Evolutionary conservation across 179 eudicot species (phyloP).

Genomic region (Beta corolliflora): DNA sequence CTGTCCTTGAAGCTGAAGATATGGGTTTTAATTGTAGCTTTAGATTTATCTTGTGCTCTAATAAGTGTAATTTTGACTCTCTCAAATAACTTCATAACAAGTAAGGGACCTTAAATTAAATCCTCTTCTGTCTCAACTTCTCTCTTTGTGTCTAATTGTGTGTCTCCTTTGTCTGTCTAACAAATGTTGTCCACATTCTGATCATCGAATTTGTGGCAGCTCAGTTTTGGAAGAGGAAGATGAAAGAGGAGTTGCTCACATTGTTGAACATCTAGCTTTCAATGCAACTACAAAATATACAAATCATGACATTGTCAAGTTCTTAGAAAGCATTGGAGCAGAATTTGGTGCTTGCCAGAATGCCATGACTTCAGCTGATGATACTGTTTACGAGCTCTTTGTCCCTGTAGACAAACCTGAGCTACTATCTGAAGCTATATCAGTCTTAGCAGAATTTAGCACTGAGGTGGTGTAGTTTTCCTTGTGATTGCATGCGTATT

Average conservation of each 20-base stretch:
- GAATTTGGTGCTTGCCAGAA: slow-evolving; percentile 95
- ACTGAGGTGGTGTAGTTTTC: slow-evolving; percentile 54
- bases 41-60: not conserved
- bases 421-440: slow-evolving; percentile 75
- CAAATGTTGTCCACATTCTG: slow-evolving; percentile 26
- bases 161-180: not conserved
- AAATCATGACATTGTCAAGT: slow-evolving; percentile 82
- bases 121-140: not conserved
- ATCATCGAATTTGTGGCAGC: slow-evolving; percentile 59
- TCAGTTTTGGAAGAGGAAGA: slow-evolving; percentile 95
- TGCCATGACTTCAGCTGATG: slow-evolving; percentile 84
- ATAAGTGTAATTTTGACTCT: not conserved
- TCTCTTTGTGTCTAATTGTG: slow-evolving; percentile 2
- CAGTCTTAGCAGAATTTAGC: slow-evolving; percentile 84
- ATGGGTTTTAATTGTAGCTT: not conserved
- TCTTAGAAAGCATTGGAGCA: slow-evolving; percentile 92
- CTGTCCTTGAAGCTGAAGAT: not conserved
- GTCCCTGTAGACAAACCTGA: slow-evolving; percentile 93
- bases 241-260: slow-evolving; percentile 93
- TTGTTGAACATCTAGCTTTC: slow-evolving; percentile 93
- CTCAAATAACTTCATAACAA: not conserved
- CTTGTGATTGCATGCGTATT: not conserved
- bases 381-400: slow-evolving; percentile 86
- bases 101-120: not conserved
- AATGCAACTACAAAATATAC: slow-evolving; percentile 86